phyloP scores from a whole-genome alignment of 2,329 filamentous ascomycete genomes.

The Ascochyta rabiei region DNA sequence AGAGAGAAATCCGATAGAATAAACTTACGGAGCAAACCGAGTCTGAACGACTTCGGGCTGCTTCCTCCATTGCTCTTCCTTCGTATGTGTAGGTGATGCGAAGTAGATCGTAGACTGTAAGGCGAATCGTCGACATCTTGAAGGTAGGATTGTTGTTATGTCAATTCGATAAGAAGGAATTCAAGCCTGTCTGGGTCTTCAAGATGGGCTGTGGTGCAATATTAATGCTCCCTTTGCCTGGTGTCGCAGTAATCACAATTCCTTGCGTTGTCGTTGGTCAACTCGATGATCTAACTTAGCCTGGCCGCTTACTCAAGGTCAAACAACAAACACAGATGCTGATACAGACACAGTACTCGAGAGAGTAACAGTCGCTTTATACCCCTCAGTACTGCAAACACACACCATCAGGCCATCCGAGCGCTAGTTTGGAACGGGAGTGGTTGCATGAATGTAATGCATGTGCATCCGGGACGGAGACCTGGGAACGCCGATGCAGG shows the following conservation, averaged over 20 bases:
- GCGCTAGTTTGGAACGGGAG: slow-evolving; percentile 7
- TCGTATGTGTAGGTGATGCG: slow-evolving; percentile 46
- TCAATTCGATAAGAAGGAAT: not conserved
- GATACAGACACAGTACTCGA: not conserved
- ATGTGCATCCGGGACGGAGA: slow-evolving; percentile 6
- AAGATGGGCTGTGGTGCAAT: slow-evolving; percentile 4
- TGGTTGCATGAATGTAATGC: slow-evolving; percentile 14
- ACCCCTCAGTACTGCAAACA: slow-evolving; percentile 3
- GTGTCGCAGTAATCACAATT: slow-evolving; percentile 27
- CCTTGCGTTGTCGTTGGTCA: slow-evolving; percentile 26
- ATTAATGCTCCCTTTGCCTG: slow-evolving; percentile 4
- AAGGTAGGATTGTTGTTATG: not conserved
- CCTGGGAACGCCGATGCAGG: slow-evolving; percentile 14
- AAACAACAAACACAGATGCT: slow-evolving; percentile 2
- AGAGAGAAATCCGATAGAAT: not conserved
- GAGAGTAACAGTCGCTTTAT: slow-evolving; percentile 7
- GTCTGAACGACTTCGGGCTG: slow-evolving; percentile 26
- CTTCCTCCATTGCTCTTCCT: slow-evolving; percentile 28
- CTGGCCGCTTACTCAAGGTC: slow-evolving; percentile 8
- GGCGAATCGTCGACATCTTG: slow-evolving; percentile 40
- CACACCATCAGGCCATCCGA: slow-evolving; percentile 10
- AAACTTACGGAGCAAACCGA: slow-evolving; percentile 34
- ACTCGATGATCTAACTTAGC: slow-evolving; percentile 2
- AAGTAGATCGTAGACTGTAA: slow-evolving; percentile 41
- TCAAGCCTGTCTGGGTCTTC: not conserved